A percentile compares a stretch with the other conserved stretches of the same genome.
phyloP scores from a whole-genome alignment of 805 yeast genomes.

The Saccharomycopsis fodiens region DNA sequence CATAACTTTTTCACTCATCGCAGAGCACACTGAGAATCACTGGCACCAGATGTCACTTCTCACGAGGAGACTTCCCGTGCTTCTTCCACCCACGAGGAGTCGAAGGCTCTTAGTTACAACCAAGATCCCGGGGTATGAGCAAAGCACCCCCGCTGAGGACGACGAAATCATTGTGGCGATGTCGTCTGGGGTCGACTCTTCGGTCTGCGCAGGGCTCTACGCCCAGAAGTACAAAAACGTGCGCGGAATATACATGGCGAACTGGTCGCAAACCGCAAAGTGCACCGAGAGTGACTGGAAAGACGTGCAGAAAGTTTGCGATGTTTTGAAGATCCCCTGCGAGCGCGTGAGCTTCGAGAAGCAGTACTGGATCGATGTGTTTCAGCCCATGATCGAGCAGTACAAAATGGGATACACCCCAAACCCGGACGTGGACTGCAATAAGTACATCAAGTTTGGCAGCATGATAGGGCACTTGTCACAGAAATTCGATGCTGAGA shows the following conservation, averaged over 20 bases:
- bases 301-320: conserved; percentile 63
- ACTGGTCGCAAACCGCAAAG: conserved; percentile 64
- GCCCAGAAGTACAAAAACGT: conserved; percentile 50
- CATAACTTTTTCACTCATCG: too few relatives aligned
- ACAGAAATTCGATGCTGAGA: conserved; percentile 24
- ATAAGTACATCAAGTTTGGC: conserved; percentile 82
- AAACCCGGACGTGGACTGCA: conserved; percentile 90
- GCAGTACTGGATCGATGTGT: conserved; percentile 91
- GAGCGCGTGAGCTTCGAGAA: conserved; percentile 76
- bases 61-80: too few relatives aligned
- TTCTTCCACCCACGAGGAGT: too few relatives aligned
- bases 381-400: conserved; percentile 79
- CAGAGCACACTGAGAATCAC: too few relatives aligned
- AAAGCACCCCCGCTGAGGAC: conserved; percentile 36
- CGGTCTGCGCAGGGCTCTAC: conserved; percentile 72
- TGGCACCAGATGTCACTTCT: too few relatives aligned
- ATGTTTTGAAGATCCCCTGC: conserved; percentile 55
- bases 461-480: conserved; percentile 51
- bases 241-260: conserved; percentile 85
- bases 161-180: conserved; percentile 78
- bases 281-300: conserved; percentile 89
- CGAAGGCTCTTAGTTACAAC: too few relatives aligned
- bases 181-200: conserved; percentile 97
- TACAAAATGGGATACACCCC: conserved; percentile 79
- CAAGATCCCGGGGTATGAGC: too few relatives aligned